phyloP scores from a whole-genome alignment of 345 rosid species.

The Heritiera littoralis region DNA sequence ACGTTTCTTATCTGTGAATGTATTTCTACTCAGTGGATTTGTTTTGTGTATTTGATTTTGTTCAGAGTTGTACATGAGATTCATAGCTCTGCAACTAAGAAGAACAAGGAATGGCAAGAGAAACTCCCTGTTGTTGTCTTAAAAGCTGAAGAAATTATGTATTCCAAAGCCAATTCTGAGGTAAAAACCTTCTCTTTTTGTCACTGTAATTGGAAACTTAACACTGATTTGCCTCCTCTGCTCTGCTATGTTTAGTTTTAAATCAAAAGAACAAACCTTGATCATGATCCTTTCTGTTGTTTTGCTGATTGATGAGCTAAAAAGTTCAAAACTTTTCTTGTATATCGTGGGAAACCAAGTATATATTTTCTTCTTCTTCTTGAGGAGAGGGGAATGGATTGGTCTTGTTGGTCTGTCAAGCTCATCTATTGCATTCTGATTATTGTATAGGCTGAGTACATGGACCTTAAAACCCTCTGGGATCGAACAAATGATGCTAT shows the following conservation, averaged over 20 bases:
- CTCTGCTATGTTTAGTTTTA: background rate
- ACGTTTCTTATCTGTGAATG: background rate
- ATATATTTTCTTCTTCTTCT: background rate
- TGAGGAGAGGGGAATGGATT: background rate
- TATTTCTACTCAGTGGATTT: background rate
- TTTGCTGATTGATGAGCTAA: conserved; percentile 9
- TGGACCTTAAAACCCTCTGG: conserved; percentile 59
- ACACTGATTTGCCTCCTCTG: conserved; percentile 1
- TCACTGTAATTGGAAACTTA: background rate
- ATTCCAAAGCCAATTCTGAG: conserved; percentile 79
- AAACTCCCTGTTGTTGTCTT: conserved; percentile 73
- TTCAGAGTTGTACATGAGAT: conserved; percentile 57
- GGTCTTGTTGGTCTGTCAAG: conserved; percentile 16
- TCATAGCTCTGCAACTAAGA: conserved; percentile 54
- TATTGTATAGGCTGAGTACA: conserved; percentile 54
- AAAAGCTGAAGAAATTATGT: conserved; percentile 71
- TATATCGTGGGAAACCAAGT: background rate
- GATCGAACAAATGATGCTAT: conserved; percentile 65
- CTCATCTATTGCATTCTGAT: conserved; percentile 19
- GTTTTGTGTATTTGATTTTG: background rate
- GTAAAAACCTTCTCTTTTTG: conserved; percentile 26
- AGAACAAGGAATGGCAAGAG: conserved; percentile 80
- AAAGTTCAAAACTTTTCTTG: background rate
- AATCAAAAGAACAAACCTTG: conserved; percentile 2
- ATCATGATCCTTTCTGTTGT: background rate